Base-by-base conservation (phyloP, 441 rosid genomes). In the Macaranga tanarius region DNA sequence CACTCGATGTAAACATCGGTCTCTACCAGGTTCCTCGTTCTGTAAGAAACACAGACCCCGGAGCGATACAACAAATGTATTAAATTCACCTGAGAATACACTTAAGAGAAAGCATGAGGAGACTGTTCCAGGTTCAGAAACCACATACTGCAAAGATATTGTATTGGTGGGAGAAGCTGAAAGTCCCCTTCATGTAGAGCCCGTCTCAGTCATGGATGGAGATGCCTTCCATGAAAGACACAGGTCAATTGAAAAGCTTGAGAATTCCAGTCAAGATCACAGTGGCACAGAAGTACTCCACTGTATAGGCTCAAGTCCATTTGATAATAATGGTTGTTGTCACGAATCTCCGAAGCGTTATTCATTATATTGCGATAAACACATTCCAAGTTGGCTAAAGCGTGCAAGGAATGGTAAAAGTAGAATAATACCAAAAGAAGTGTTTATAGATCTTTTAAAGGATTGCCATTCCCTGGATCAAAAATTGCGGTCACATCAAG, bases 301-400 rank as follows among this genome's bases (percentile, higher is more conserved):
- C 71, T 92, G 98, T 70, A 81, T 96, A 23, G 96, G 97, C 69
- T 85, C 87, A 44, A 84, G 81, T 76, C 76, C 86, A 17, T 73
- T 80, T 7, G 85, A 76, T 77, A 75, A 76, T 68, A 85, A 77
- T 69, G 78, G 73, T 77, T 80, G 77, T 75, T 96, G 97, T 80
- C 77, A 65, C 74, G 98, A 90, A 58, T 83, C 76, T 79, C 91
- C 98, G 13, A 89, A 85, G 72, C 87, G 92, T 67, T 87, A 88
- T 81, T 79, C 92, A 11, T 78, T 92, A 55, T 96, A 96, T 82
- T 96, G 99, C 75, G 95, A 93, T 62, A 86, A 81, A 59, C 99
- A 96, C 83, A 90, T 93, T 76, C 99, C 99, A 25, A 92, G 94
- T 85, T 96, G 99, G 98, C 97, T 96, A 62, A 96, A 92, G 87